A percentile compares a stretch with the other conserved stretches of the same genome.
These are phyloP conservation scores for Hypholoma sublateritium DNA, from an alignment of 768 basidiomycete species.

Conservation along the genomic window DNA sequence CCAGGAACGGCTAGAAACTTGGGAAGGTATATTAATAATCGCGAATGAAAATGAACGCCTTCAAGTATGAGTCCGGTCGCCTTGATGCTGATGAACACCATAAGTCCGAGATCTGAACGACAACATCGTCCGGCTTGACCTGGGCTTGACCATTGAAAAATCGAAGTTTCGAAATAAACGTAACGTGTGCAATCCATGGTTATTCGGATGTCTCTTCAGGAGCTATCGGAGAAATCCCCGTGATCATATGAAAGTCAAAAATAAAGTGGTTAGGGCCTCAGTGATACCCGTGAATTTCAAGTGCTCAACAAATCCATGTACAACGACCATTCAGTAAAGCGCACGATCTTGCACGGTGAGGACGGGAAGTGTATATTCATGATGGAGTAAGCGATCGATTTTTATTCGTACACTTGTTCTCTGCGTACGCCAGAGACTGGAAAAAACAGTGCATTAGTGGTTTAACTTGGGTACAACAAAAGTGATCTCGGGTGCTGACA, in stretches of 20 bases:
- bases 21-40: background rate
- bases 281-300: too few relatives aligned
- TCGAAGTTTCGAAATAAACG: background rate
- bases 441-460: background rate
- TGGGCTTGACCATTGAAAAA: background rate
- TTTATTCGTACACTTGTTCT: too few relatives aligned
- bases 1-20: conserved; percentile 12
- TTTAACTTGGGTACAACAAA: too few relatives aligned
- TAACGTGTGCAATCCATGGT: background rate
- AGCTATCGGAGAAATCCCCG: conserved; percentile 10
- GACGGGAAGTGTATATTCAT: too few relatives aligned
- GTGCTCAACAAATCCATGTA: too few relatives aligned
- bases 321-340: too few relatives aligned
- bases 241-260: conserved; percentile 5
- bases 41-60: background rate
- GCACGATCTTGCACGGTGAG: too few relatives aligned
- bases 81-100: conserved; percentile 1
- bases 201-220: conserved; percentile 3
- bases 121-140: conserved; percentile 1
- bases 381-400: too few relatives aligned
- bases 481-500: background rate
- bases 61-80: background rate
- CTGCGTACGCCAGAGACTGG: too few relatives aligned
- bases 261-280: background rate
- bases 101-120: conserved; percentile 7